Percentiles rank a stretch among this genome's conserved stretches.
Conservation (phyloP, 495 filamentous ascomycete genomes). For the Tuber magnatum region DNA sequence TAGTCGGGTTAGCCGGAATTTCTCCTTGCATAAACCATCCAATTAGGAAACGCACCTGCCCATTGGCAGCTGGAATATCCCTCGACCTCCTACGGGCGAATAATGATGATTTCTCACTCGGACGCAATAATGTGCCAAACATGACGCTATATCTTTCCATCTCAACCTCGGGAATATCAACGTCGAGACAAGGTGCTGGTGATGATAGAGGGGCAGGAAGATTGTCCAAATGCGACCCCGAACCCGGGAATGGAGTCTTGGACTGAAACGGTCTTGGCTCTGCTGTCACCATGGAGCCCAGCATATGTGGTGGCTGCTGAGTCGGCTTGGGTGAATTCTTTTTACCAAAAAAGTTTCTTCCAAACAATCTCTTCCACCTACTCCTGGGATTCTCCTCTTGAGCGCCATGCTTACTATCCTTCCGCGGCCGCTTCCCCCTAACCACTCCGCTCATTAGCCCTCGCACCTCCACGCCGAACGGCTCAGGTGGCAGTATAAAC, state of each 20-base stretch:
- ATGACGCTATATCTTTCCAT: constrained; percentile 92
- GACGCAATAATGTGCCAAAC: constrained; percentile 67
- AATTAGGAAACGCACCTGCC: neutral
- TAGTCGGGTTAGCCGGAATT: neutral
- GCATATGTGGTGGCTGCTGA: constrained; percentile 13
- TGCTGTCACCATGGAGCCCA: constrained; percentile 6
- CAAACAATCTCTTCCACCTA: constrained; percentile 38
- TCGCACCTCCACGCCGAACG: constrained; percentile 27
- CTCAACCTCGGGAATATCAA: constrained; percentile 72
- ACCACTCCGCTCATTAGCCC: constrained; percentile 17
- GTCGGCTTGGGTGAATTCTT: constrained; percentile 15
- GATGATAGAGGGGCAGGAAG: constrained; percentile 15
- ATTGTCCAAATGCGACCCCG: constrained; percentile 16
- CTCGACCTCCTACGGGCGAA: constrained; percentile 36
- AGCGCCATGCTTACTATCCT: constrained; percentile 10
- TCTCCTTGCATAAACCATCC: neutral
- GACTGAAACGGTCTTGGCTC: neutral
- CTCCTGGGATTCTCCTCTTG: constrained; percentile 29
- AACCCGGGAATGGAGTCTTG: neutral
- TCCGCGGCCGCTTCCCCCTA: constrained; percentile 10
- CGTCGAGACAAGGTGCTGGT: constrained; percentile 49
- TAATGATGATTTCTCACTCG: constrained; percentile 37
- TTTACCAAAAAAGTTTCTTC: constrained; percentile 34
- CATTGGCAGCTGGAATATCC: constrained; percentile 15
- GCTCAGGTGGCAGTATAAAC: constrained; percentile 17